phyloP scores from a whole-genome alignment of 148 eudicot genomes.

The Rhododendron simsii region DNA sequence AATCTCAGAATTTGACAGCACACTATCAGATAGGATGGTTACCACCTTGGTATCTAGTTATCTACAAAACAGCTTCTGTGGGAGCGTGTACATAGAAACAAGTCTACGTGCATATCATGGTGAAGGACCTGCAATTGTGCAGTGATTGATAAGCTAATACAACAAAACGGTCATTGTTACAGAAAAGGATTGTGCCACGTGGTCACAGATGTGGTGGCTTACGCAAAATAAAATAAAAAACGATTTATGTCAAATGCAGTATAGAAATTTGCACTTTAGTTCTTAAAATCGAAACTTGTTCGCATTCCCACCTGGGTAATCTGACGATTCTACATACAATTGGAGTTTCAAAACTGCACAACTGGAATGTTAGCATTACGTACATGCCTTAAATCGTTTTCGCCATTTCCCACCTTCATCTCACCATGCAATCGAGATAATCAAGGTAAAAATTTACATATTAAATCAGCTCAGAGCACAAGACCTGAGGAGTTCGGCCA shows the following conservation, averaged over 20 bases:
- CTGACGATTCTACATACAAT: background rate
- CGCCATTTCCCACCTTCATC: background rate
- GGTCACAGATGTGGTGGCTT: background rate
- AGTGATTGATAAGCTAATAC: background rate
- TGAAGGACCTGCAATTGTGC: background rate
- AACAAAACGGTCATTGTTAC: background rate
- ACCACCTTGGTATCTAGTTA: background rate
- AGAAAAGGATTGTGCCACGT: background rate
- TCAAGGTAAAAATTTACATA: background rate
- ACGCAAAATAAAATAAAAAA: background rate
- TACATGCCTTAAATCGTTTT: background rate
- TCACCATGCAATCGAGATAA: background rate
- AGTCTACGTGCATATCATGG: background rate
- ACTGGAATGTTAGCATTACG: no score
- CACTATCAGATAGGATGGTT: background rate
- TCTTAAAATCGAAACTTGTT: background rate
- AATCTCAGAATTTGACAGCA: background rate
- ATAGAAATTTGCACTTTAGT: background rate
- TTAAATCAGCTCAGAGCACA: background rate
- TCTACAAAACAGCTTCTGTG: background rate
- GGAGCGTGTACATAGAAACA: background rate
- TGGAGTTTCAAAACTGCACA: no score
- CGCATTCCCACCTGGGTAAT: background rate
- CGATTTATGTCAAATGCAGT: background rate
- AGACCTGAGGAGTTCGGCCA: slow-evolving; percentile 94